These are phyloP conservation scores for Entomortierella beljakovae DNA, from an alignment of 192 early-diverging fungal genomes.

Conservation along the genomic window DNA sequence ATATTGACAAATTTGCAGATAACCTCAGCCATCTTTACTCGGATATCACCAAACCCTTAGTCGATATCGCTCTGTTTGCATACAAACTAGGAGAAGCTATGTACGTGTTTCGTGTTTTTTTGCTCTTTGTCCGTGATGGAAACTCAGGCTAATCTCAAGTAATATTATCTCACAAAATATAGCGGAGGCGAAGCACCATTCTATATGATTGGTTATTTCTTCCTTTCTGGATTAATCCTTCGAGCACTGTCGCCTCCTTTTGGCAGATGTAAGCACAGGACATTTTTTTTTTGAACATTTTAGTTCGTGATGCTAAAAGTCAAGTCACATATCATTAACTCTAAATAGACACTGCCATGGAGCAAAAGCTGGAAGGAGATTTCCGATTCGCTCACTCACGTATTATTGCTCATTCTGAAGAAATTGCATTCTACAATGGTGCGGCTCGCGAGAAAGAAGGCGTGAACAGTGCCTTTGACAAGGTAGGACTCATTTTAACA, in stretches of 20 bases:
- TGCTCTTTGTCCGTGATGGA: background rate
- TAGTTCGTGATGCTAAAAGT: too few species aligned
- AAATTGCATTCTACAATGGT: constrained; percentile 84
- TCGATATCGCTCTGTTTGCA: constrained; percentile 81
- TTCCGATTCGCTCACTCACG: constrained; percentile 86
- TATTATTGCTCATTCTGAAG: constrained; percentile 87
- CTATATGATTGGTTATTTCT: constrained; percentile 70
- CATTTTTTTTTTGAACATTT: too few species aligned
- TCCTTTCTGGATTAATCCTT: constrained; percentile 72
- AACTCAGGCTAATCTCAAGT: too few species aligned
- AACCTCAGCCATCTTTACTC: constrained; percentile 79
- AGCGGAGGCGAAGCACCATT: constrained; percentile 66
- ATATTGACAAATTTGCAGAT: constrained; percentile 79
- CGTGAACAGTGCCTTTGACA: constrained; percentile 72
- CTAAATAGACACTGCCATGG: constrained; percentile 72
- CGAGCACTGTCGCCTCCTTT: constrained; percentile 84
- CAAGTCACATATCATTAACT: constrained; percentile 1
- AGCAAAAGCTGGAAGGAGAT: constrained; percentile 83
- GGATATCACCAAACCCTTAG: constrained; percentile 79
- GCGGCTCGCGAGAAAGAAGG: constrained; percentile 74
- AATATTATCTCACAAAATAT: background rate
- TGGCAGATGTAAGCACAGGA: constrained; percentile 67
- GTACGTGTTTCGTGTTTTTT: constrained; percentile 42
- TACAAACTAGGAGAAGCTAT: constrained; percentile 77
- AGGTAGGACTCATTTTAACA: constrained; percentile 50